Conservation (phyloP, 495 filamentous ascomycete genomes). For the Hypoxylon intermedium region DNA sequence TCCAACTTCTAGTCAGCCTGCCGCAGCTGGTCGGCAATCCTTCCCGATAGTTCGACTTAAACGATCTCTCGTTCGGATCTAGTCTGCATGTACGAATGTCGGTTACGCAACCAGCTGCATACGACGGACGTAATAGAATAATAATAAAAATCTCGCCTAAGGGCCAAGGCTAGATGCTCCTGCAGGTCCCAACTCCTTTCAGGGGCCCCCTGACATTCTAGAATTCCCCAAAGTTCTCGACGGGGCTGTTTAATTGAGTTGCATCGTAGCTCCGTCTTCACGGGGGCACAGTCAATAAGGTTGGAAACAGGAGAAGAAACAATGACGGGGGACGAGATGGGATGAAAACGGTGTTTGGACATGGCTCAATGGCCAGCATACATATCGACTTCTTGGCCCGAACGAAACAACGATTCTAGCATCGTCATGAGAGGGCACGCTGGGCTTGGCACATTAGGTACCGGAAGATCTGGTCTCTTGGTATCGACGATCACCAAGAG, state of each 20-base stretch:
- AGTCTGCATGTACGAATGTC: constrained; percentile 6
- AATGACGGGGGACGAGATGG: constrained; percentile 25
- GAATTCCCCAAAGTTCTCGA: constrained; percentile 18
- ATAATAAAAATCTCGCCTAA: constrained; percentile 13
- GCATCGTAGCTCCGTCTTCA: constrained; percentile 14
- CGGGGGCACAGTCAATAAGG: constrained; percentile 21
- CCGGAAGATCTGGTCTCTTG: constrained; percentile 19
- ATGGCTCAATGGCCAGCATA: too few species aligned
- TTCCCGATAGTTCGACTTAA: constrained; percentile 23
- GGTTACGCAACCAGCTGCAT: constrained; percentile 19
- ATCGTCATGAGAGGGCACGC: constrained; percentile 5
- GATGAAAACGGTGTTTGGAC: constrained; percentile 31
- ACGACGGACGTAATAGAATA: constrained; percentile 4
- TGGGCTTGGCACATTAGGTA: constrained; percentile 15
- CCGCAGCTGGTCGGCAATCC: constrained; percentile 18
- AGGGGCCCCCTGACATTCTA: constrained; percentile 25
- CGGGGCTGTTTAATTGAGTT: constrained; percentile 7
- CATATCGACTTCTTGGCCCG: background rate
- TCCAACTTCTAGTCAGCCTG: background rate
- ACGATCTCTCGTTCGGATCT: constrained; percentile 13
- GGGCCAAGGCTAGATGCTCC: constrained; percentile 12
- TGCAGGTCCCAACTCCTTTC: constrained; percentile 10
- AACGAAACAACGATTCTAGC: constrained; percentile 17
- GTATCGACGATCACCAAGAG: constrained; percentile 25
- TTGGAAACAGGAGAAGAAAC: constrained; percentile 37